These are phyloP conservation scores for Hanseniaspora valbyensis DNA, from an alignment of 805 yeast genomes.

Conservation along the genomic window DNA sequence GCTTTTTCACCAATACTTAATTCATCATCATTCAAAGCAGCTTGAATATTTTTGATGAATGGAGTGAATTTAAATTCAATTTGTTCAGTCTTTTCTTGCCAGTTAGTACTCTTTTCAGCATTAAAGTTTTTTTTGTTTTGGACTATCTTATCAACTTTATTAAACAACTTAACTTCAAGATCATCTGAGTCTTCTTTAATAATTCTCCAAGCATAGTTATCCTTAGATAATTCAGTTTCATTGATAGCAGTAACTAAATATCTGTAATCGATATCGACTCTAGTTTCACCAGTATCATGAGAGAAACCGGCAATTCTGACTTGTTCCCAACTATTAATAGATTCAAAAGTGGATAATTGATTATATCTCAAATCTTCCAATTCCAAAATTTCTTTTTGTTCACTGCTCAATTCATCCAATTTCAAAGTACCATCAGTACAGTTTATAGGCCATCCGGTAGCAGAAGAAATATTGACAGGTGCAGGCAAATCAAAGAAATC, in stretches of 20 bases:
- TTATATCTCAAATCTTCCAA: slow-evolving; percentile 23
- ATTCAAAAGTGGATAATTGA: slow-evolving; percentile 20
- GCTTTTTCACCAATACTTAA: slow-evolving; percentile 18
- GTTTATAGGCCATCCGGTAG: slow-evolving; percentile 27
- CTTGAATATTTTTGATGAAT: slow-evolving; percentile 31
- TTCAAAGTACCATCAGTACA: slow-evolving; percentile 20
- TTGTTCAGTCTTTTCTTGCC: slow-evolving; percentile 43
- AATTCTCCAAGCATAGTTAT: slow-evolving; percentile 36
- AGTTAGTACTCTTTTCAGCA: slow-evolving; percentile 34
- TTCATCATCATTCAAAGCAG: slow-evolving; percentile 16
- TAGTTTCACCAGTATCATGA: slow-evolving; percentile 39
- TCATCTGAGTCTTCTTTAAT: slow-evolving; percentile 30
- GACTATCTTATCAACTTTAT: slow-evolving; percentile 17
- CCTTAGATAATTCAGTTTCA: slow-evolving; percentile 38
- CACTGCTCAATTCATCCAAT: slow-evolving; percentile 21
- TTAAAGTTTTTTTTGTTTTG: slow-evolving; percentile 31
- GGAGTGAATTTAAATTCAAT: slow-evolving; percentile 48
- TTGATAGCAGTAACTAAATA: slow-evolving; percentile 45
- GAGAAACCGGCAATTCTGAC: slow-evolving; percentile 34
- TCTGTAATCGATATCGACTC: slow-evolving; percentile 43
- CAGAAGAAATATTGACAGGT: slow-evolving; percentile 22
- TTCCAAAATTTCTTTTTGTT: slow-evolving; percentile 21
- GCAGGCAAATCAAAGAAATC: slow-evolving; percentile 34
- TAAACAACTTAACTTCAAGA: slow-evolving; percentile 23
- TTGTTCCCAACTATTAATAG: slow-evolving; percentile 36